These are phyloP conservation scores for Candida taoyuanica DNA, from an alignment of 805 yeast genomes.

Conservation along the genomic window DNA sequence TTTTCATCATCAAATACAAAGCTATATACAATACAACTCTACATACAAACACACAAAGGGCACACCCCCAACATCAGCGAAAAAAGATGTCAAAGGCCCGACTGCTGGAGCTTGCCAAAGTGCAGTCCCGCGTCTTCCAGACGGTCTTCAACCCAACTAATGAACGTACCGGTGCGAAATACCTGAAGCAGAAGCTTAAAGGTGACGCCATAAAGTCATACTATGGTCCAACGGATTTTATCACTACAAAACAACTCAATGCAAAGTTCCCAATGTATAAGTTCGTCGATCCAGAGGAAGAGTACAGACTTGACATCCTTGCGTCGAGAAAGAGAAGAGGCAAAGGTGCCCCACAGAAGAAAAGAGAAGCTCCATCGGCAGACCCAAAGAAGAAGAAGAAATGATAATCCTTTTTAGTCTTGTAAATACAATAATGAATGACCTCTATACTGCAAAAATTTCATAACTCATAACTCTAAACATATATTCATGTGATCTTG, in stretches of 20 bases:
- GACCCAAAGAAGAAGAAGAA: conserved; percentile 38
- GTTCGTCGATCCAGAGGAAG: conserved; percentile 65
- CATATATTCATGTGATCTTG: conserved; percentile 7
- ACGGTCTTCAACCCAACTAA: conserved; percentile 60
- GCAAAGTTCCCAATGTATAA: conserved; percentile 43
- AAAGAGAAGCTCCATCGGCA: conserved; percentile 39
- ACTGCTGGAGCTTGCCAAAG: conserved; percentile 50
- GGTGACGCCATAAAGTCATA: conserved; percentile 70
- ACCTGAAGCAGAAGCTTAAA: conserved; percentile 59
- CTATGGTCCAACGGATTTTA: conserved; percentile 70
- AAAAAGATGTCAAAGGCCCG: conserved; percentile 34
- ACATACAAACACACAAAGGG: conserved; percentile 3
- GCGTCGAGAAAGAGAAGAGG: conserved; percentile 70
- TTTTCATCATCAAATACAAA: not conserved
- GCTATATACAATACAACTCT: not conserved
- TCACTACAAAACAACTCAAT: conserved; percentile 58
- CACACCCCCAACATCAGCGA: not conserved
- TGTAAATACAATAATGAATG: no score
- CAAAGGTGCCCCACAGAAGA: conserved; percentile 83
- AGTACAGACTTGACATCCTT: conserved; percentile 47
- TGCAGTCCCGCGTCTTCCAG: conserved; percentile 64
- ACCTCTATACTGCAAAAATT: no score
- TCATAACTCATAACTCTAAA: no score
- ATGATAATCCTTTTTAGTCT: conserved; percentile 12
- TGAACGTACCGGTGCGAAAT: conserved; percentile 68